Evolutionary conservation across 805 yeast species (phyloP).

Genomic region (Priceomyces carsonii): DNA sequence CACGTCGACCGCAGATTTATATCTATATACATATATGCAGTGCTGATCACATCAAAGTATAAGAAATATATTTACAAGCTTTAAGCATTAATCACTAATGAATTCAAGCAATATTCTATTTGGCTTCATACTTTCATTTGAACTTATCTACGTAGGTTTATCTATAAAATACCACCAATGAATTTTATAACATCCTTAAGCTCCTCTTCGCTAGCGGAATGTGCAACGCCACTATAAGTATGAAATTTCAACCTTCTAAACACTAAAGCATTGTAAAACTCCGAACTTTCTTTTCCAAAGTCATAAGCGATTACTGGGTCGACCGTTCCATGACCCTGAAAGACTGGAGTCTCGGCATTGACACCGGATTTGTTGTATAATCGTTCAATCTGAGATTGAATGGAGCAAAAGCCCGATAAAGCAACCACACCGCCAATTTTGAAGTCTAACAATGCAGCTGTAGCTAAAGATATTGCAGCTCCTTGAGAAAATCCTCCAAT

Average conservation of each 20-base stretch:
- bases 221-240: conserved; percentile 64
- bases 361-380: conserved; percentile 22
- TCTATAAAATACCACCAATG: conserved; percentile 18
- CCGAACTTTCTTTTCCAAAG: conserved; percentile 40
- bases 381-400: conserved; percentile 17
- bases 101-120: no score
- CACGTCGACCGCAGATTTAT: no score
- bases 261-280: conserved; percentile 52
- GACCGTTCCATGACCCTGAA: conserved; percentile 83
- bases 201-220: conserved; percentile 69
- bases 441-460: conserved; percentile 51
- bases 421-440: conserved; percentile 79
- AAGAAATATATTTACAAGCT: no score
- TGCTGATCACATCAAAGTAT: no score
- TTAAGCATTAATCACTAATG: no score
- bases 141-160: no score
- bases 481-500: conserved; percentile 98
- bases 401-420: conserved; percentile 72
- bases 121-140: no score
- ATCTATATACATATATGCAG: no score
- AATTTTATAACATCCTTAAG: conserved; percentile 49
- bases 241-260: conserved; percentile 42
- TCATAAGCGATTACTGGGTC: conserved; percentile 63
- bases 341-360: conserved; percentile 70
- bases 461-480: conserved; percentile 72